Evolutionary conservation across 1,284 basidiomycete genomes (phyloP), one percentile per base, ranked within the genome.

Genomic region (Irpex sp.): DNA sequence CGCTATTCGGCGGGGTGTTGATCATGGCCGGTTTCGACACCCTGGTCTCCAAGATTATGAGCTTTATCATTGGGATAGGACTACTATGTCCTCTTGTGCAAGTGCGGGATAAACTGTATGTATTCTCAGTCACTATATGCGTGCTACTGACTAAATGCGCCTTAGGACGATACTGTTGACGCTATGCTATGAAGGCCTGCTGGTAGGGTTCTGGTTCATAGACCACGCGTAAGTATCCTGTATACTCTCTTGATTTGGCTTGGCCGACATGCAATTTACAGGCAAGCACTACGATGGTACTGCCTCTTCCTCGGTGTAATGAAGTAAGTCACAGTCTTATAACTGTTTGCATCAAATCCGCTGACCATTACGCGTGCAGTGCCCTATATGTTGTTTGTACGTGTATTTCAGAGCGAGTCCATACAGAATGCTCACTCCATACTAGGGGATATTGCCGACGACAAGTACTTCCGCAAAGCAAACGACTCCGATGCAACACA

Each of bases 401-500:
- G 88, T 73, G 2, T 1, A 49, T 47, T 5, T 36, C 8, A 45
- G n/a, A 33, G 5, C 19, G 2, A n/a, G 16, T 37, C n/a, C 21
- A 8, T 8, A 16, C 42, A 16, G 18, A 19, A 55, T 55, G 21
- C 12, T 33, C 18, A 18, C 21, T 18, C 35, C 14, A 2, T 35
- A 36, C 61, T 67, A 92, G 90, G 90, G 91, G 90, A 93, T 69
- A 83, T 93, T 35, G 84, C 90, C 57, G 90, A 93, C 69, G 90
- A 93, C 71, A 84, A 88, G 65, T 92, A 91, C 76, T 93, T 93
- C 74, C 88, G 90, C 68, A 93, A 93, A 76, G 81, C 83, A 23
- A 93, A 93, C 67, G 90, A 91, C 69, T 91, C 90, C 3, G 90
- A 93, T 68, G 87, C 87, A 53, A 90, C 90, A 4, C 90, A 93